A percentile compares a stretch with the other conserved stretches of the same genome.
Conservation (phyloP, 371 early-diverging fungal genomes). For the Mortierella sp. region DNA sequence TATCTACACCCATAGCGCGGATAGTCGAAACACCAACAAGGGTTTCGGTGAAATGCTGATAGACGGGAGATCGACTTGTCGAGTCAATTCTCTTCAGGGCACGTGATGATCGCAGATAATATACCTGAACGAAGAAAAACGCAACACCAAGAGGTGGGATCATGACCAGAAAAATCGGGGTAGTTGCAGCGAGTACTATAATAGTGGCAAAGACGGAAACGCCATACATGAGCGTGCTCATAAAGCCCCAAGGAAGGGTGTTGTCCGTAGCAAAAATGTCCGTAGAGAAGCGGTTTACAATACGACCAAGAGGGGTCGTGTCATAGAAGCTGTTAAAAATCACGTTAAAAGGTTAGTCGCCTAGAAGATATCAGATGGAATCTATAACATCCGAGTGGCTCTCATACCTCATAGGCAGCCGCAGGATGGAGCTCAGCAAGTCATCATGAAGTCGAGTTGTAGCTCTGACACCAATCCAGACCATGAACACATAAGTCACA, state of each 20-base stretch:
- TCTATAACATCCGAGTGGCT: slow-evolving; percentile 64
- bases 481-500: slow-evolving; percentile 67
- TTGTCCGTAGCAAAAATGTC: slow-evolving; percentile 39
- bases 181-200: slow-evolving; percentile 35
- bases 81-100: slow-evolving; percentile 68
- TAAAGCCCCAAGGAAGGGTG: slow-evolving; percentile 32
- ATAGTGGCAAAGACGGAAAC: slow-evolving; percentile 32
- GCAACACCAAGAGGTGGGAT: slow-evolving; percentile 53
- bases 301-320: slow-evolving; percentile 86
- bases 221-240: slow-evolving; percentile 12
- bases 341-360: slow-evolving; percentile 65
- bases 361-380: slow-evolving; percentile 55
- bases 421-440: slow-evolving; percentile 46
- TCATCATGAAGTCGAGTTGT: slow-evolving; percentile 43
- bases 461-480: slow-evolving; percentile 26
- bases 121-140: slow-evolving; percentile 71
- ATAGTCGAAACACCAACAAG: slow-evolving; percentile 61
- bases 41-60: slow-evolving; percentile 59
- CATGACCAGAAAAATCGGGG: slow-evolving; percentile 41
- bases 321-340: slow-evolving; percentile 79
- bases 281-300: slow-evolving; percentile 77
- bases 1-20: slow-evolving; percentile 28
- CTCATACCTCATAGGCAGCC: slow-evolving; percentile 53
- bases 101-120: slow-evolving; percentile 77
- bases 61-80: slow-evolving; percentile 60